Percentiles rank a stretch among this genome's conserved stretches.
Conservation (phyloP, 2,329 filamentous ascomycete genomes). For the Fusarium sp. region DNA sequence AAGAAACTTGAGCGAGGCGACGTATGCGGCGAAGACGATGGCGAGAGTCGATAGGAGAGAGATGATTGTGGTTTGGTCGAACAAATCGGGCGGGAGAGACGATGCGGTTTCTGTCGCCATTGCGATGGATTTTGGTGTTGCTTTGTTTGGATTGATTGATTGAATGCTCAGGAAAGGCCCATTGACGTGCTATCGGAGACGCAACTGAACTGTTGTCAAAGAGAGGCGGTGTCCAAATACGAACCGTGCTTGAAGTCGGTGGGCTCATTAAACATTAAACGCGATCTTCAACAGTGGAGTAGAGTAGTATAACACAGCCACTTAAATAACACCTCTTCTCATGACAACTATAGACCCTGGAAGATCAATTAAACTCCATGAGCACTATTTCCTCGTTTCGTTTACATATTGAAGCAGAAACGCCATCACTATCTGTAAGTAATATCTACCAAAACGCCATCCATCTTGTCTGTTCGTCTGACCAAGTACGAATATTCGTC, state of each 20-base stretch:
- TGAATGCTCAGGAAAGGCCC: not conserved
- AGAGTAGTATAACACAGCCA: not conserved
- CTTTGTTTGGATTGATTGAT: not conserved
- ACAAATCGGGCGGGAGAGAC: constrained; percentile 65
- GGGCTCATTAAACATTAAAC: not conserved
- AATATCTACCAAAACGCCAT: constrained; percentile 15
- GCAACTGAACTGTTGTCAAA: not conserved
- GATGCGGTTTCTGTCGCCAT: constrained; percentile 40
- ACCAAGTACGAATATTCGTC: not conserved
- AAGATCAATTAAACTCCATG: not conserved
- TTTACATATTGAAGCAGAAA: not conserved
- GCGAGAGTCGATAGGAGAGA: constrained; percentile 68
- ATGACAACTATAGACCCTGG: not conserved
- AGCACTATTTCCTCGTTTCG: not conserved
- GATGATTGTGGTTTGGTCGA: constrained; percentile 70
- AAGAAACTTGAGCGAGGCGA: constrained; percentile 60
- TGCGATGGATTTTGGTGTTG: not conserved
- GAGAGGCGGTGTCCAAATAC: constrained; percentile 23
- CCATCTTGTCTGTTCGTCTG: not conserved
- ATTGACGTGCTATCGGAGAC: not conserved
- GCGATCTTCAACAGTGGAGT: constrained; percentile 1
- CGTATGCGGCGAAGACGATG: constrained; percentile 63
- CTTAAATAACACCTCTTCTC: not conserved
- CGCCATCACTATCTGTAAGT: not conserved
- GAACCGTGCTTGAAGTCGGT: constrained; percentile 1